Evolutionary conservation across 2,329 filamentous ascomycete species (phyloP).

Genomic region (Paecilomyces fulvus): DNA sequence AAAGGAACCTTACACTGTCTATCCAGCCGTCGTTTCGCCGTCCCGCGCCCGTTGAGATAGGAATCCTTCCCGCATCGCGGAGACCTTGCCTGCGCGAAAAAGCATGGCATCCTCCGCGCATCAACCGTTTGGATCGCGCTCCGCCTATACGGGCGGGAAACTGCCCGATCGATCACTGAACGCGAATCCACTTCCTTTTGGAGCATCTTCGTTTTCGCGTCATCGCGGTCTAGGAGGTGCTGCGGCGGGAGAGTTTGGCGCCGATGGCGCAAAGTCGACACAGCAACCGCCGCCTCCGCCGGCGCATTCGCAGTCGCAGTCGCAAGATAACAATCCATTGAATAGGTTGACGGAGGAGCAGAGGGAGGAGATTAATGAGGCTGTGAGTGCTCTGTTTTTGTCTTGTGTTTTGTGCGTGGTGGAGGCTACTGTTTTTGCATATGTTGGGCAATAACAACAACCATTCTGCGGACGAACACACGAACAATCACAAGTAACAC

Average conservation of each 20-base stretch:
- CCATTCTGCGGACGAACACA: neutral
- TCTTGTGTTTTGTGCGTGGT: neutral
- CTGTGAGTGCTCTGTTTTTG: constrained; percentile 50
- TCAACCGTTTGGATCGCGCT: constrained; percentile 48
- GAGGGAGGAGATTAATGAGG: constrained; percentile 85
- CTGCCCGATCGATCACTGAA: constrained; percentile 42
- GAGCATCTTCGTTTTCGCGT: constrained; percentile 35
- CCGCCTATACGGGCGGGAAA: constrained; percentile 46
- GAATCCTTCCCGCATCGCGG: neutral
- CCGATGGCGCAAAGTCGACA: constrained; percentile 19
- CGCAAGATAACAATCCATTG: constrained; percentile 41
- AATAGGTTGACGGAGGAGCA: constrained; percentile 73
- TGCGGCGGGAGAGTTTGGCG: constrained; percentile 15
- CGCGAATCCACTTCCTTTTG: constrained; percentile 35
- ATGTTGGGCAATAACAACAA: neutral
- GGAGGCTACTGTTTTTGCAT: neutral
- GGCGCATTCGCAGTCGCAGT: constrained; percentile 33
- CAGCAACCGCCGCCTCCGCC: constrained; percentile 26
- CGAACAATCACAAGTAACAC: neutral
- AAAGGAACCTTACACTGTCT: neutral
- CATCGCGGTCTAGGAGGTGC: constrained; percentile 24
- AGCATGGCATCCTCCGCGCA: constrained; percentile 47
- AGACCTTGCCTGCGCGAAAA: constrained; percentile 2
- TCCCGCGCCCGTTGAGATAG: neutral
- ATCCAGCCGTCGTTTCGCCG: neutral